Evolutionary conservation across 129 eudicot species (phyloP).

Genomic region (Centella asiatica): DNA sequence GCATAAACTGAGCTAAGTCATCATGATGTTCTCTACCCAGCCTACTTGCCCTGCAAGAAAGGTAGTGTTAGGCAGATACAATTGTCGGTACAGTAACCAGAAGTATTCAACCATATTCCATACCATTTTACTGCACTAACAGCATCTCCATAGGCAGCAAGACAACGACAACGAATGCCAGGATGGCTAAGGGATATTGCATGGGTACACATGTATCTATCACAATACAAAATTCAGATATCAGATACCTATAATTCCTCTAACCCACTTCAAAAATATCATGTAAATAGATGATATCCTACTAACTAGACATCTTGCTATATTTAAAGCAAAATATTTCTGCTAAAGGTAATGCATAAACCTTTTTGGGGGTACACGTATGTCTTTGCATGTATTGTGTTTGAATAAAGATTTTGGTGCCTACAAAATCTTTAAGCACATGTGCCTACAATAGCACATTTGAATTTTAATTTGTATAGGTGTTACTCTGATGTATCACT

Average conservation of each 20-base stretch:
- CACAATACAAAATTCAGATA: conserved; percentile 2
- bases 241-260: background rate
- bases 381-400: background rate
- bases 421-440: no score
- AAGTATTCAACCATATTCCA: background rate
- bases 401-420: background rate
- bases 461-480: no score
- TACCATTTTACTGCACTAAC: conserved; percentile 99
- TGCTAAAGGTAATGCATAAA: background rate
- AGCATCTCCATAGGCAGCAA: conserved; percentile 99
- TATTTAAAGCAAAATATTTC: background rate
- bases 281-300: background rate
- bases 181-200: conserved; percentile 98
- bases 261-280: background rate
- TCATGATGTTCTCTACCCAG: conserved; percentile 99
- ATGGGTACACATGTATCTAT: conserved; percentile 94
- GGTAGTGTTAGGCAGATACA: conserved; percentile 5
- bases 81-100: background rate
- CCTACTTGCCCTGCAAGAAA: conserved; percentile 72
- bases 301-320: no score
- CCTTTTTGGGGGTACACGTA: background rate
- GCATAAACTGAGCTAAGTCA: conserved; percentile 96
- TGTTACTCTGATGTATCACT: no score
- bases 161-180: conserved; percentile 97
- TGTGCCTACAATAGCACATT: no score